Evolutionary conservation across 441 rosid species (phyloP).

Genomic region (Bruguiera hainesii): DNA sequence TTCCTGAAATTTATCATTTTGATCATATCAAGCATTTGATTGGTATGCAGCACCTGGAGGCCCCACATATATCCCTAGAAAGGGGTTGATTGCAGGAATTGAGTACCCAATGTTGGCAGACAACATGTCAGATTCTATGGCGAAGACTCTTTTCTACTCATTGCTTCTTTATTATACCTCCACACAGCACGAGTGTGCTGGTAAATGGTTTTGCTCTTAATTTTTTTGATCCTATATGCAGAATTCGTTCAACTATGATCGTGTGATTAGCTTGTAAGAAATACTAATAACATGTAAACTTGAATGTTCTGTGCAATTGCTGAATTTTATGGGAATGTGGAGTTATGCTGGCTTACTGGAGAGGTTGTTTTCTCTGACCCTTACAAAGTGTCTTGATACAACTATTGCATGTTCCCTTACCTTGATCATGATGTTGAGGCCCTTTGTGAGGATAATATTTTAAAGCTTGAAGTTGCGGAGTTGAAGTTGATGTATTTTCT

Average conservation of each 20-base stretch:
- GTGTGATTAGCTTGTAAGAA: background rate
- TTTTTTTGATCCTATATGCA: background rate
- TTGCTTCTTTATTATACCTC: constrained; percentile 69
- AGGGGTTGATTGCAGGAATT: constrained; percentile 78
- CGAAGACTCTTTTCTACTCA: constrained; percentile 72
- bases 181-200: constrained; percentile 67
- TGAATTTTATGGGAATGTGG: constrained; percentile 88
- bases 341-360: constrained; percentile 82
- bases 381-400: constrained; percentile 61
- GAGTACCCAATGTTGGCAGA: constrained; percentile 70
- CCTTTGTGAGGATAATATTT: constrained; percentile 56
- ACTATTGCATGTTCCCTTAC: constrained; percentile 75
- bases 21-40: constrained; percentile 83
- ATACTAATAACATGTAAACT: constrained; percentile 7
- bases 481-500: constrained; percentile 70
- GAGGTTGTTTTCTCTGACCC: constrained; percentile 93
- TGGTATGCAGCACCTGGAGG: constrained; percentile 84
- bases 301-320: constrained; percentile 58
- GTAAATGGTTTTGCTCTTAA: constrained; percentile 27
- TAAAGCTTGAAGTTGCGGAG: constrained; percentile 81
- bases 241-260: background rate
- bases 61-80: constrained; percentile 87
- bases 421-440: constrained; percentile 80
- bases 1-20: constrained; percentile 84
- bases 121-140: constrained; percentile 77